phyloP scores from a whole-genome alignment of 106 monocot genomes.

The Acanthochlamys bracteata region DNA sequence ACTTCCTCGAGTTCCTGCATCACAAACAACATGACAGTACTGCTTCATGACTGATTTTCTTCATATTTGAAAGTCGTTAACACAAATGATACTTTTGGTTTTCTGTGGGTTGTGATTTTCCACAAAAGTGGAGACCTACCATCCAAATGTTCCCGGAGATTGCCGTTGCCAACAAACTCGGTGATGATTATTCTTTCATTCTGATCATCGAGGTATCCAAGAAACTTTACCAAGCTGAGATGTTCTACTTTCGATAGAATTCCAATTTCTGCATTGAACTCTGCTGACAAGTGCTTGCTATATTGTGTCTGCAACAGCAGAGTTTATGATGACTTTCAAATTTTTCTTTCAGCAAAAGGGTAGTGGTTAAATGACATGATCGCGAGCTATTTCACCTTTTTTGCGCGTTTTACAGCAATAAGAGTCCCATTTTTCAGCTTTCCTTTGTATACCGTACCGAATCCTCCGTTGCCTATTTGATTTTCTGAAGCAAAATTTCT shows the following conservation, averaged over 20 bases:
- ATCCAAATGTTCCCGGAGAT: slow-evolving; percentile 46
- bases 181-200: slow-evolving; percentile 37
- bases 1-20: slow-evolving; percentile 37
- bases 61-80: too few relatives aligned
- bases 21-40: neutral
- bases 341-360: too few relatives aligned
- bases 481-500: slow-evolving; percentile 26
- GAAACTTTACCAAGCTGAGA: slow-evolving; percentile 48
- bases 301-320: slow-evolving; percentile 21
- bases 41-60: too few relatives aligned
- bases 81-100: too few relatives aligned
- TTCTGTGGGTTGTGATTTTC: too few relatives aligned
- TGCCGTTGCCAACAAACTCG: slow-evolving; percentile 56
- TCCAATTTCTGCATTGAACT: slow-evolving; percentile 55
- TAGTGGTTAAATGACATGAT: too few relatives aligned
- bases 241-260: slow-evolving; percentile 49
- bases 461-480: slow-evolving; percentile 45
- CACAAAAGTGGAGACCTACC: slow-evolving; percentile 20
- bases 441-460: slow-evolving; percentile 44
- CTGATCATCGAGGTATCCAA: slow-evolving; percentile 38
- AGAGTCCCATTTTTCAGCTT: slow-evolving; percentile 42
- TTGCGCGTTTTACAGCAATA: slow-evolving; percentile 48
- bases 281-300: slow-evolving; percentile 22
- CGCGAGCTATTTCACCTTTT: slow-evolving; percentile 20
- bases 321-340: neutral